Base-by-base conservation (phyloP, 176 grass and related monocot genomes). In the Rhipidocladum racemiflorum region DNA sequence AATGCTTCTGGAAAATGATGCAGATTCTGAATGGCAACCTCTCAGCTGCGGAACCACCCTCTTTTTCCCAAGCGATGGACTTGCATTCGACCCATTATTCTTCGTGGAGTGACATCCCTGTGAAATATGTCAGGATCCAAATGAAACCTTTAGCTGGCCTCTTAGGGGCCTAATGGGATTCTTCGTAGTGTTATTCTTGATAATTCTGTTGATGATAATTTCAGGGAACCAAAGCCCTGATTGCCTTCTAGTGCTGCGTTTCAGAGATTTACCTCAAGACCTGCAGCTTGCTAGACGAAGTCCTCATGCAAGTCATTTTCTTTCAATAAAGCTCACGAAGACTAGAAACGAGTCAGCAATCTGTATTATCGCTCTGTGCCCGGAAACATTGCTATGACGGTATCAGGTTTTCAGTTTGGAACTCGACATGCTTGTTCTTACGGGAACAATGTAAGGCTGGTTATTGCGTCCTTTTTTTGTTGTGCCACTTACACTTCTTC, bases 21-120 rank as follows among this genome's bases (percentile, higher is more conserved):
- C 78, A 46, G 54, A 77, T 76, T 49, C 68, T 9, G 71, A 86
- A 25, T 75, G 23, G 45, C 69, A 91, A 46, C 71, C 64, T 70
- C 8, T 48, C 23, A 67, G 45, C 25, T 18, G 9, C 34, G 27
- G 8, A 76, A 24, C n/a, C 36, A 28, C 74, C 14, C 12, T 28
- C 23, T 21, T 20, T 30, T 20, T 15, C 38, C 38, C 4, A 35
- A 65, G 4, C 76, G 76, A 54, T 74, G 83, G 50, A 51, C 36
- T 84, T 30, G 36, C 75, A 36, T 56, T 88, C 17, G 74, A 68
- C 81, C 75, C 63, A 7, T 12, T 68, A 13, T 61, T 76, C 76
- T 39, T 84, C 61, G 4, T 81, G 94, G 74, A 87, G 68, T 56
- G 87, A 77, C 68, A 89, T 88, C 82, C 70, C 88, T 90, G 64